A percentile compares a stretch with the other conserved stretches of the same genome.
These are phyloP conservation scores for Myrica gale DNA, from an alignment of 306 rosid genomes.

Conservation along the genomic window DNA sequence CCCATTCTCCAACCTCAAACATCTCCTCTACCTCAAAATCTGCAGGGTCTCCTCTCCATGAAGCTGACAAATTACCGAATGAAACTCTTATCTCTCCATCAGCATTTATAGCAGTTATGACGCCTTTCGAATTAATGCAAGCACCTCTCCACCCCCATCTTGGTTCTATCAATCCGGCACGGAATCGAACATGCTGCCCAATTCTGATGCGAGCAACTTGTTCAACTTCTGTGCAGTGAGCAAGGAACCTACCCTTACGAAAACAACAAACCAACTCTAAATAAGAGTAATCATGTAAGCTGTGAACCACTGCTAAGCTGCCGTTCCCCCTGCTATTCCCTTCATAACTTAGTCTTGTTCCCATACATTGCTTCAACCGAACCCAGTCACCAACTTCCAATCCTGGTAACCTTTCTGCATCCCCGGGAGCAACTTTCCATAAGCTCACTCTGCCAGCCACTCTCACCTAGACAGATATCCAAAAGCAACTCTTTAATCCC, in stretches of 20 bases:
- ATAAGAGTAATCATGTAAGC: conserved; percentile 88
- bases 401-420: conserved; percentile 92
- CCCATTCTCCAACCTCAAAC: conserved; percentile 97
- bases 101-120: conserved; percentile 78
- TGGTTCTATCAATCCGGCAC: conserved; percentile 77
- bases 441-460: conserved; percentile 81
- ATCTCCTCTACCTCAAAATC: conserved; percentile 77
- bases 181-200: conserved; percentile 87
- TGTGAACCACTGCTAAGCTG: conserved; percentile 83
- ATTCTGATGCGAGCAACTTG: conserved; percentile 72
- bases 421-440: conserved; percentile 99
- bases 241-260: conserved; percentile 79
- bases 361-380: conserved; percentile 90
- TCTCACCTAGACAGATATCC: conserved; percentile 47
- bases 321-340: conserved; percentile 88
- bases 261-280: conserved; percentile 95
- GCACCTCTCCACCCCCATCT: conserved; percentile 99
- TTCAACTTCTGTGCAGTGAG: conserved; percentile 90
- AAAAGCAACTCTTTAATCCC: background rate
- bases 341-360: conserved; percentile 88
- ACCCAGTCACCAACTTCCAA: conserved; percentile 99
- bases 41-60: conserved; percentile 96
- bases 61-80: conserved; percentile 64
- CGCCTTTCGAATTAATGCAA: conserved; percentile 65
- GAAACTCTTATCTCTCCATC: conserved; percentile 93